Conservation (phyloP, 306 rosid genomes). For the Echinosophora koreensis region DNA sequence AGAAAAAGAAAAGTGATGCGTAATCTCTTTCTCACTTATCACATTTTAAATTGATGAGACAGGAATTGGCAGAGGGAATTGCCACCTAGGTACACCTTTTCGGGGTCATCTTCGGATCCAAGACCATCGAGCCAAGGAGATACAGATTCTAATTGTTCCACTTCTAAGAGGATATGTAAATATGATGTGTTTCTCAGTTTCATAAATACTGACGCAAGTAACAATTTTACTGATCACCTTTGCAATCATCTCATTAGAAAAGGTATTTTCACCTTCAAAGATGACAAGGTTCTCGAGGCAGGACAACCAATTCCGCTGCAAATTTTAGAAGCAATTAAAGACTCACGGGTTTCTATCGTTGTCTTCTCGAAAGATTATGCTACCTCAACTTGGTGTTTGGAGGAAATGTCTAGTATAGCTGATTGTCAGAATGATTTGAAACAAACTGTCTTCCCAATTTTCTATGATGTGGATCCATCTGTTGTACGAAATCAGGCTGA, state of each 20-base stretch:
- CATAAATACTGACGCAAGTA: background rate
- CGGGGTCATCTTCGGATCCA: too few species aligned
- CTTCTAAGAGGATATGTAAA: too few species aligned
- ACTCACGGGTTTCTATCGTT: background rate
- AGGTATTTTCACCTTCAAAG: background rate
- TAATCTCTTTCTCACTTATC: too few species aligned
- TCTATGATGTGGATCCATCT: conserved; percentile 28
- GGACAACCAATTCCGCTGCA: background rate
- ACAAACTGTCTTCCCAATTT: conserved; percentile 21
- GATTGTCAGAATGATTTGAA: background rate
- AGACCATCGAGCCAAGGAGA: too few species aligned
- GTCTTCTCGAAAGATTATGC: conserved; percentile 24
- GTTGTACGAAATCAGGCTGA: conserved; percentile 13
- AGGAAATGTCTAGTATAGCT: conserved; percentile 2
- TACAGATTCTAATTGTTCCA: too few species aligned
- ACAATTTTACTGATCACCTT: background rate
- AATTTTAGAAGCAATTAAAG: background rate
- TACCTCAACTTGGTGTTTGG: conserved; percentile 35
- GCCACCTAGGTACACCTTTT: too few species aligned
- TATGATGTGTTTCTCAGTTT: background rate
- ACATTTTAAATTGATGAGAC: too few species aligned
- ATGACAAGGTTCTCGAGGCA: background rate
- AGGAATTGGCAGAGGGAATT: too few species aligned
- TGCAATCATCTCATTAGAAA: background rate
- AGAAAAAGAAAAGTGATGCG: too few species aligned